A percentile compares a stretch with the other conserved stretches of the same genome.
These are phyloP conservation scores for Cryptomeria japonica DNA, from an alignment of 75 land plant species.

Conservation along the genomic window DNA sequence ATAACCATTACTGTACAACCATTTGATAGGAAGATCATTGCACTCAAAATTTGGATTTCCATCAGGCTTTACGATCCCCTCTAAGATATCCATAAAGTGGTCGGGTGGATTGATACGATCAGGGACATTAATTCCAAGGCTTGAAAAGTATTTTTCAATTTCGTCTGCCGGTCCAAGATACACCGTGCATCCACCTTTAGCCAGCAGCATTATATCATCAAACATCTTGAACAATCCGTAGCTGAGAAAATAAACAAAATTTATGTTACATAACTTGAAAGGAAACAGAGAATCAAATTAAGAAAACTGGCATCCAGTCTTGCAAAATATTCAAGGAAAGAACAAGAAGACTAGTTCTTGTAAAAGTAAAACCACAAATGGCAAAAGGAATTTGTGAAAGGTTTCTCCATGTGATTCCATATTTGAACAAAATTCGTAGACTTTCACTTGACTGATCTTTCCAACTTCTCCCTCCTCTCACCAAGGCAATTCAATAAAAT, in stretches of 20 bases:
- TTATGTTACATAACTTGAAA: not conserved
- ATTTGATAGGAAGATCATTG: slow-evolving; percentile 70
- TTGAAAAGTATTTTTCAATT: slow-evolving; percentile 81
- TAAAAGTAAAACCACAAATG: not conserved
- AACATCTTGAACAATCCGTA: slow-evolving; percentile 89
- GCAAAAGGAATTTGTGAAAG: not conserved
- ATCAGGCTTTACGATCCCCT: slow-evolving; percentile 72
- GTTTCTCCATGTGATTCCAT: not conserved
- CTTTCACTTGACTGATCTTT: not conserved
- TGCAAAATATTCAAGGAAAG: not conserved
- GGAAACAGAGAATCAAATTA: not conserved
- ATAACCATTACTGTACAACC: slow-evolving; percentile 92
- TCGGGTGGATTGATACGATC: slow-evolving; percentile 97
- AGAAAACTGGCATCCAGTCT: not conserved
- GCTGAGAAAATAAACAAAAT: slow-evolving; percentile 42
- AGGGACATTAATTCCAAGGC: slow-evolving; percentile 81
- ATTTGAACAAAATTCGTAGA: not conserved
- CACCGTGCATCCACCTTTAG: slow-evolving; percentile 88
- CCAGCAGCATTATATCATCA: slow-evolving; percentile 91
- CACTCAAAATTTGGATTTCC: slow-evolving; percentile 40
- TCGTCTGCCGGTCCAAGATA: slow-evolving; percentile 88
- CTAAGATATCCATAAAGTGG: slow-evolving; percentile 87
- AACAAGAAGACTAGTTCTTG: not conserved
- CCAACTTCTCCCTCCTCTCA: not conserved
- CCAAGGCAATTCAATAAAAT: not conserved